phyloP scores from a whole-genome alignment of 352 stramenopile species.

The Phytophthora litchii region DNA sequence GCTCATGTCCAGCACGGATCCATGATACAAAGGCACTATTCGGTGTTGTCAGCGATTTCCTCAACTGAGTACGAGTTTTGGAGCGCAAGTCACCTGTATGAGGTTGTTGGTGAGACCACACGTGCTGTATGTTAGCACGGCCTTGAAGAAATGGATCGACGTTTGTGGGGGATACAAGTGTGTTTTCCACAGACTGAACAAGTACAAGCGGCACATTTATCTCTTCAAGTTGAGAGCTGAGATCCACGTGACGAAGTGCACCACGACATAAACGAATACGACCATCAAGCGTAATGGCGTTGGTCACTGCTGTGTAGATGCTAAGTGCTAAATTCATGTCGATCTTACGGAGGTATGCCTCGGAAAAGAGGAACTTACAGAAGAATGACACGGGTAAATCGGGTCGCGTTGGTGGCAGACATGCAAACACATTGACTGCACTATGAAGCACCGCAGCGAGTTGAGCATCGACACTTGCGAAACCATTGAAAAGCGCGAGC shows the following conservation, averaged over 20 bases:
- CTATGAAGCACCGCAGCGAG: constrained; percentile 81
- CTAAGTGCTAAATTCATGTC: constrained; percentile 90
- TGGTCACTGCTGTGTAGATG: constrained; percentile 93
- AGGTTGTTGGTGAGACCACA: constrained; percentile 80
- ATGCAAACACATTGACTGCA: constrained; percentile 84
- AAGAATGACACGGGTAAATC: constrained; percentile 92
- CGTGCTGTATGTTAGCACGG: constrained; percentile 64
- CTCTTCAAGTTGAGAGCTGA: constrained; percentile 53
- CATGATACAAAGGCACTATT: constrained; percentile 89
- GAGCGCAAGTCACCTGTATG: constrained; percentile 47
- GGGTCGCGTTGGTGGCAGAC: constrained; percentile 73
- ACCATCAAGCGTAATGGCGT: constrained; percentile 90
- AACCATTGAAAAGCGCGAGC: constrained; percentile 86
- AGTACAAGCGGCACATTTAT: constrained; percentile 82
- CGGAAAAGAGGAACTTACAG: constrained; percentile 92
- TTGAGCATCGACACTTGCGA: constrained; percentile 77
- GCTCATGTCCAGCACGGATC: constrained; percentile 87
- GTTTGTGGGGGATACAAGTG: constrained; percentile 86
- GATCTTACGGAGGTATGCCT: constrained; percentile 85
- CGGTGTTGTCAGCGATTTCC: constrained; percentile 48
- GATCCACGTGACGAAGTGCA: constrained; percentile 77
- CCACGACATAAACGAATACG: constrained; percentile 82
- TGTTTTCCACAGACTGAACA: constrained; percentile 90
- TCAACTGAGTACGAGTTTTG: constrained; percentile 63
- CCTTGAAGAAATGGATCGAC: constrained; percentile 91